Base-by-base conservation (phyloP, 176 grass and related monocot genomes). In the Paspalum notatum region DNA sequence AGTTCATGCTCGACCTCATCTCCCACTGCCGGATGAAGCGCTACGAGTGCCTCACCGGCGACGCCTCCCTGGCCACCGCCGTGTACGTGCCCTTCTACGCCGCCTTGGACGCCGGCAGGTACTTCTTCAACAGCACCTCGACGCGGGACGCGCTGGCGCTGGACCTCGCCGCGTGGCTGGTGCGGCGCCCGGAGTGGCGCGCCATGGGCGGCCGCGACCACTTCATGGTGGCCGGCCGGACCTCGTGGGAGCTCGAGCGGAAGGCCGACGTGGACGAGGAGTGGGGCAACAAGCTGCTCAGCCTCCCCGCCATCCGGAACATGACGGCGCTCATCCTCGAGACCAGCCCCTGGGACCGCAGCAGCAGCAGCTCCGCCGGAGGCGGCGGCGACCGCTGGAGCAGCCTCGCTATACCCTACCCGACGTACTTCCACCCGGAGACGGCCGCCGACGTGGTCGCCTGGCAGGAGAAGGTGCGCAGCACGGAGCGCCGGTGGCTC, bases 401-500 rank as follows among this genome's bases (percentile, higher is more conserved):
- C 20, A 59, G 2, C 5, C 10, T 60, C 21, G 89, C 62, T 5
- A 74, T 91, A 11, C 92, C 92, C 0, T 94, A 73, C 76, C 89
- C 92, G 39, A 87, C 89, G 0, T 85, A 91, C 62, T 91, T 91
- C 61, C 90, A 91, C 77, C 90, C 90, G 3, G 82, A 78, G 21
- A 71, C 82, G 42, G 81, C 84, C 25, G 73, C 71, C 22, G 82
- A 88, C 26, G 75, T 91, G 20, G 56, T 62, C 4, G 68, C 55
- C 12, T 88, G 85, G 90, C 85, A 91, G 70, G 77, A 82, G 9
- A 75, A 64, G 43, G 66, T 91, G 69, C 69, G 78, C 40, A 62
- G 18, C 4, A 9, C 78, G 59, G 61, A 80, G 39, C 78, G 85
- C 22, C 18, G 3, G 16, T 87, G 75, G 74, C 85, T 91, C 12